A percentile compares a stretch with the other conserved stretches of the same genome.
Conservation (phyloP, 352 stramenopile species). For the Globisporangium abappressorium region DNA sequence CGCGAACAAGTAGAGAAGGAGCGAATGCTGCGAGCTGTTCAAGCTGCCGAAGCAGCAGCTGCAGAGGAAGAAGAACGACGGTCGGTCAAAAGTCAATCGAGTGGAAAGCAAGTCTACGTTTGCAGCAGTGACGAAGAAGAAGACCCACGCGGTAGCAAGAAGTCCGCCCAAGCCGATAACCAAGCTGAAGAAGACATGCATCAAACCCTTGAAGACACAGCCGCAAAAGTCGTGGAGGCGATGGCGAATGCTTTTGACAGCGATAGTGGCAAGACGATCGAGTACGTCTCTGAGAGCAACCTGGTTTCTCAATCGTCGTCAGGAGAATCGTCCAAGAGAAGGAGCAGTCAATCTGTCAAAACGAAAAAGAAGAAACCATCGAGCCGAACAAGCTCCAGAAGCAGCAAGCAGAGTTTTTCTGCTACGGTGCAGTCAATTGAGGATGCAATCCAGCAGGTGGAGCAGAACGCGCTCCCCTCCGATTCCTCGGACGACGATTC, state of each 20-base stretch:
- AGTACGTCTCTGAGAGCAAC: slow-evolving; percentile 17
- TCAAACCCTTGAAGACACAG: slow-evolving; percentile 18
- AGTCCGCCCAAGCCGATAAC: neutral
- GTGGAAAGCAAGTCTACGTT: slow-evolving; percentile 1
- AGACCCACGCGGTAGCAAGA: neutral
- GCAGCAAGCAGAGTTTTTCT: neutral
- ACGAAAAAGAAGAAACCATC: slow-evolving; percentile 9
- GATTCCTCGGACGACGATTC: slow-evolving; percentile 20
- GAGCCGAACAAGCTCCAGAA: slow-evolving; percentile 18
- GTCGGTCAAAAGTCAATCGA: slow-evolving; percentile 5
- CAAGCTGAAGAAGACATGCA: slow-evolving; percentile 1
- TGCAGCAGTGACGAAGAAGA: slow-evolving; percentile 4
- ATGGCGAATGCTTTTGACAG: slow-evolving; percentile 9
- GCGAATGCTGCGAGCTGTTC: neutral
- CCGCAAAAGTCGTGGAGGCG: slow-evolving; percentile 3
- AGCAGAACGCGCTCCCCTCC: slow-evolving; percentile 37
- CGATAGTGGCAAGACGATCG: slow-evolving; percentile 15
- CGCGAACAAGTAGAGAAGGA: slow-evolving; percentile 7
- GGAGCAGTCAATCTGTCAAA: neutral
- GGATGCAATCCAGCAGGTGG: slow-evolving; percentile 23
- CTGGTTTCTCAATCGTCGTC: slow-evolving; percentile 1
- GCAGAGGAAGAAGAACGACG: slow-evolving; percentile 7
- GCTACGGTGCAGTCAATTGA: neutral
- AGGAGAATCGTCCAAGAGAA: neutral
- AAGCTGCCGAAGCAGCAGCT: slow-evolving; percentile 10